phyloP scores from a whole-genome alignment of 176 grass and related monocot species.

The Cenchrus purpureus region DNA sequence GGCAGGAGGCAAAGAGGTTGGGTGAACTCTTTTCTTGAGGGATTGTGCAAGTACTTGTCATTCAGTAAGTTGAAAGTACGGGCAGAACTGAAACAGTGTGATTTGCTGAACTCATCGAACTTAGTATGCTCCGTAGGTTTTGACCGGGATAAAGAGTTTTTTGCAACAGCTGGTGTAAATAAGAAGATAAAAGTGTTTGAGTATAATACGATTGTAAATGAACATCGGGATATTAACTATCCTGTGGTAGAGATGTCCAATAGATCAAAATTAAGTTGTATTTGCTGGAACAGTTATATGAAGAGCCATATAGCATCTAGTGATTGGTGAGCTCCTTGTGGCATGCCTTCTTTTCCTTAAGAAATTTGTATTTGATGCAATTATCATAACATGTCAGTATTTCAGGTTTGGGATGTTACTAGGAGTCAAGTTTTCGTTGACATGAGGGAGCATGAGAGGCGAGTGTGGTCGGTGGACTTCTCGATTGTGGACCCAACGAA shows the following conservation, averaged over 20 bases:
- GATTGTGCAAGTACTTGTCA: conserved; percentile 87
- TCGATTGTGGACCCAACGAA: conserved; percentile 92
- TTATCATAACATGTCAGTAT: conserved; percentile 12
- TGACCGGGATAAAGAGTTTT: conserved; percentile 92
- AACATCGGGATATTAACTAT: conserved; percentile 94
- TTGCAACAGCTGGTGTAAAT: conserved; percentile 98
- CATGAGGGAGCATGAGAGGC: conserved; percentile 97
- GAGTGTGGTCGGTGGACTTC: conserved; percentile 98
- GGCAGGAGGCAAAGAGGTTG: conserved; percentile 66
- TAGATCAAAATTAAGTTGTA: conserved; percentile 92
- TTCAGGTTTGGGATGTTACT: conserved; percentile 95
- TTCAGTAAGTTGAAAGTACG: conserved; percentile 89
- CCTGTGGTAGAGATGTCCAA: conserved; percentile 96
- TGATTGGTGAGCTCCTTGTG: conserved; percentile 72
- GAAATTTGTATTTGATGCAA: conserved; percentile 20
- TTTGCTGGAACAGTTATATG: conserved; percentile 99
- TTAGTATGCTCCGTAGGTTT: conserved; percentile 97
- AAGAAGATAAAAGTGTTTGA: conserved; percentile 99
- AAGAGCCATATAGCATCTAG: conserved; percentile 96
- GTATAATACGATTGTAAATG: conserved; percentile 87
- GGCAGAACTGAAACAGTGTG: conserved; percentile 87
- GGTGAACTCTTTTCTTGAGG: conserved; percentile 91
- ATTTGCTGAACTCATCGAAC: conserved; percentile 90
- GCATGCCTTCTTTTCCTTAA: conserved; percentile 2
- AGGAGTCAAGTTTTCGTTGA: conserved; percentile 90